Conservation (phyloP, 2,329 filamentous ascomycete genomes). For the Epichloe sp. region DNA sequence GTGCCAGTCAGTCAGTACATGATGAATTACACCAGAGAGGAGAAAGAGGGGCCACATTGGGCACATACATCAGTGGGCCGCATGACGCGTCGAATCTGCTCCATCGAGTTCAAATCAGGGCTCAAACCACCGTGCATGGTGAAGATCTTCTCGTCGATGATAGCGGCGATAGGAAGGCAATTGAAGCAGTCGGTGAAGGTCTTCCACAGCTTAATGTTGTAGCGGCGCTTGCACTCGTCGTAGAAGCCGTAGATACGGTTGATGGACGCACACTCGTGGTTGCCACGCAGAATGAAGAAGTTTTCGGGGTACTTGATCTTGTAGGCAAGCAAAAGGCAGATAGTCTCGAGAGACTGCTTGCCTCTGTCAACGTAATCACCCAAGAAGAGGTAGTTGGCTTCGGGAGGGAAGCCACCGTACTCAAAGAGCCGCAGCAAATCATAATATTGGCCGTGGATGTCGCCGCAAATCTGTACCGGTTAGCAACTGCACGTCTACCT, state of each 20-base stretch:
- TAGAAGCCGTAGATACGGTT: constrained; percentile 99
- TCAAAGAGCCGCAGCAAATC: constrained; percentile 95
- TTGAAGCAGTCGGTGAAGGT: constrained; percentile 99
- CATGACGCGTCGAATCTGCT: constrained; percentile 98
- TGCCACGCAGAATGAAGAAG: constrained; percentile 96
- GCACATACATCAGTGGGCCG: constrained; percentile 91
- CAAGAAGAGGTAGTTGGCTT: constrained; percentile 98
- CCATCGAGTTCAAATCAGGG: constrained; percentile 97
- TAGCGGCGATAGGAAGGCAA: constrained; percentile 92
- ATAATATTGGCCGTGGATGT: constrained; percentile 99
- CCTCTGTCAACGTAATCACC: constrained; percentile 98
- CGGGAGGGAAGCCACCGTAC: constrained; percentile 93
- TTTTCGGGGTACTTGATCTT: constrained; percentile 99
- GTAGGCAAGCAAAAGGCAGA: constrained; percentile 91
- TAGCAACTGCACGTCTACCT: neutral
- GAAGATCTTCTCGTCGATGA: constrained; percentile 99
- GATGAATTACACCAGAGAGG: constrained; percentile 11
- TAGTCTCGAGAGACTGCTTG: constrained; percentile 98
- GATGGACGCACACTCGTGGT: constrained; percentile 98
- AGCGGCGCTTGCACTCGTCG: constrained; percentile 97
- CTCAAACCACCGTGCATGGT: constrained; percentile 98
- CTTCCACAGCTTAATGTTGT: constrained; percentile 99
- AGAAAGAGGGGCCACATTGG: neutral
- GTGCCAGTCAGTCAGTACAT: constrained; percentile 12
- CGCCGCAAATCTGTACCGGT: constrained; percentile 73